Conservation (phyloP, 129 eudicot species). For the Flaveria brownii region DNA sequence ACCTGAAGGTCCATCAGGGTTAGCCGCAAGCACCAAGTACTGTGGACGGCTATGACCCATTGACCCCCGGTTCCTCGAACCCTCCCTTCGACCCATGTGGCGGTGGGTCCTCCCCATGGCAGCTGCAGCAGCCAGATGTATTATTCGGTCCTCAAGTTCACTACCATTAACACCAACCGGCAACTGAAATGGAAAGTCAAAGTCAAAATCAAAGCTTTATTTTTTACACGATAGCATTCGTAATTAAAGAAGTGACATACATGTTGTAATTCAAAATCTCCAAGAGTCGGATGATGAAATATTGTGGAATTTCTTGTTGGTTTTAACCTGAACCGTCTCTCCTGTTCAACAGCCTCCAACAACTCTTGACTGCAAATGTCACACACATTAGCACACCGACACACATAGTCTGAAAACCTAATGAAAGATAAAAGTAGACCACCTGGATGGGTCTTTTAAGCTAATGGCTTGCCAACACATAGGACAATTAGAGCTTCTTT, state of each 20-base stretch:
- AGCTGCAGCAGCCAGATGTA: constrained; percentile 87
- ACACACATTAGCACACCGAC: constrained; percentile 15
- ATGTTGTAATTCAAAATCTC: constrained; percentile 73
- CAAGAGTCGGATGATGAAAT: constrained; percentile 71
- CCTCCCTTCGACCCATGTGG: constrained; percentile 59
- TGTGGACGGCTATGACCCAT: constrained; percentile 57
- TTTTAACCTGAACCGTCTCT: constrained; percentile 49
- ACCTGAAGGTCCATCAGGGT: constrained; percentile 46
- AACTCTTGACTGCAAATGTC: constrained; percentile 58
- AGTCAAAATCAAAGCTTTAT: not conserved
- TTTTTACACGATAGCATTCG: not conserved
- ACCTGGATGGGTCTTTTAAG: constrained; percentile 72
- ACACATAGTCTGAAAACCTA: not conserved
- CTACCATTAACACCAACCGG: constrained; percentile 60
- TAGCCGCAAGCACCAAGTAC: constrained; percentile 56
- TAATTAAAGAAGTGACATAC: constrained; percentile 33
- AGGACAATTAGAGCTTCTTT: constrained; percentile 85
- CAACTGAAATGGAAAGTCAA: constrained; percentile 40
- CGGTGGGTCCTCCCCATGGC: constrained; percentile 78
- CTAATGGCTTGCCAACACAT: constrained; percentile 85
- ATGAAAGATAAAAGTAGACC: constrained; percentile 4
- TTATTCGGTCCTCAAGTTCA: constrained; percentile 78
- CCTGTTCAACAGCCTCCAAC: constrained; percentile 68
- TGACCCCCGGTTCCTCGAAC: constrained; percentile 53
- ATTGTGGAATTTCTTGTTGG: constrained; percentile 59